Evolutionary conservation across 2,329 filamentous ascomycete species (phyloP), one percentile per base, ranked within the genome.

Genomic region (Rhynchosporium agropyri): DNA sequence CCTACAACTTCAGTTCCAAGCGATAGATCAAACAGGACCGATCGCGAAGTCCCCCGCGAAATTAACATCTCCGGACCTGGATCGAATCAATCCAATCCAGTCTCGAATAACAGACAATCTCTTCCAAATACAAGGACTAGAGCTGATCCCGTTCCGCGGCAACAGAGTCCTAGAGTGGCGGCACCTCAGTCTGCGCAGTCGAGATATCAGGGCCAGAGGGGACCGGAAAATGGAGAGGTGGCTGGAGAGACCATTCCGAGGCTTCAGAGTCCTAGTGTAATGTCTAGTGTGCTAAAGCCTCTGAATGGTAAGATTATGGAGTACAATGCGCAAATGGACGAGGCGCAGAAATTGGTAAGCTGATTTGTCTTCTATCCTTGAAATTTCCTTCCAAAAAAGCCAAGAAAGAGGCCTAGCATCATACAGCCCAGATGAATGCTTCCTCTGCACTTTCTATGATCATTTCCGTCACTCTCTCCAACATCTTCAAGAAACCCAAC

Each of bases 301-400:
- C n/a, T 63, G 45, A 33, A 61, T 49, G 54, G 51, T 3, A 63
- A 63, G 46, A 54, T 63, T 28, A 8, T 58, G 13, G 62, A 63
- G 26, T 63, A 63, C 31, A 45, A 56, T 31, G 15, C 38, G 3
- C 62, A 60, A 28, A 63, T 63, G 62, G 43, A 49, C n/a, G 58
- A 63, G 4, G 62, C 58, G 5, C 58, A 63, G 29, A 43, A 42
- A 28, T 13, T 54, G 51, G 51, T 54, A 54, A 28, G 51, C 38
- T 10, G 6, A 42, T 10, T 28, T 29, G 3, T 40, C 33, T 1
- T 36, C 20, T 20, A 20, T 20, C 20, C 20, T 20, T 20, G 20
- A 20, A 20, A 1, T n/a, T 50, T 33, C 3, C 29, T 36, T 36
- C 29, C 6, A 51, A 3, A 9, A 26, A 12, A 15, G 6, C 5